These are phyloP conservation scores for Pseudogymnoascus sp. DNA, from an alignment of 2,329 filamentous ascomycete species.

Conservation along the genomic window DNA sequence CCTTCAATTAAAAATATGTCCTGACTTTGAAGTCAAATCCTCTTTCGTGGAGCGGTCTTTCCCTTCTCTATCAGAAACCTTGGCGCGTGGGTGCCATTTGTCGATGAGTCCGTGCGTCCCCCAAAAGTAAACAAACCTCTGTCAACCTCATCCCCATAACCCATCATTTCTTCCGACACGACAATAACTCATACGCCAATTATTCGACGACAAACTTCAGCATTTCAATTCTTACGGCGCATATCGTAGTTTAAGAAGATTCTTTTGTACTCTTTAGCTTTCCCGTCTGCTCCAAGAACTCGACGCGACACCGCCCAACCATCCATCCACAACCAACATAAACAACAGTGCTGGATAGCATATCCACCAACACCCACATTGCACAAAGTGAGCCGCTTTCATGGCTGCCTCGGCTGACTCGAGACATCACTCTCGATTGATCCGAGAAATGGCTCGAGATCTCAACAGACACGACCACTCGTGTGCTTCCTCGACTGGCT, in stretches of 20 bases:
- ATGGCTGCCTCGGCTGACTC: slow-evolving; percentile 13
- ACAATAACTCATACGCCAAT: neutral
- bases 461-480: slow-evolving; percentile 16
- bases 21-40: neutral
- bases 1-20: neutral
- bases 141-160: neutral
- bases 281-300: neutral
- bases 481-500: slow-evolving; percentile 22
- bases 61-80: neutral
- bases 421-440: slow-evolving; percentile 14
- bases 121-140: slow-evolving; percentile 10
- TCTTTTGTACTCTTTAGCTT: neutral
- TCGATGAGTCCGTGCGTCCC: slow-evolving; percentile 1
- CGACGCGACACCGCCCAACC: neutral
- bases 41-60: neutral
- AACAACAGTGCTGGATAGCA: neutral
- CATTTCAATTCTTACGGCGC: neutral
- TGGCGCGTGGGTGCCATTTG: slow-evolving; percentile 1
- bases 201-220: neutral
- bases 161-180: neutral
- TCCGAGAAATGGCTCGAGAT: slow-evolving; percentile 20
- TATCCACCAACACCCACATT: neutral
- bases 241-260: neutral
- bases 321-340: neutral
- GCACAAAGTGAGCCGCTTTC: slow-evolving; percentile 4